Percentiles rank a stretch among this genome's conserved stretches.
These are phyloP conservation scores for Cystofilobasidium macerans DNA, from an alignment of 768 basidiomycete species.

Conservation along the genomic window DNA sequence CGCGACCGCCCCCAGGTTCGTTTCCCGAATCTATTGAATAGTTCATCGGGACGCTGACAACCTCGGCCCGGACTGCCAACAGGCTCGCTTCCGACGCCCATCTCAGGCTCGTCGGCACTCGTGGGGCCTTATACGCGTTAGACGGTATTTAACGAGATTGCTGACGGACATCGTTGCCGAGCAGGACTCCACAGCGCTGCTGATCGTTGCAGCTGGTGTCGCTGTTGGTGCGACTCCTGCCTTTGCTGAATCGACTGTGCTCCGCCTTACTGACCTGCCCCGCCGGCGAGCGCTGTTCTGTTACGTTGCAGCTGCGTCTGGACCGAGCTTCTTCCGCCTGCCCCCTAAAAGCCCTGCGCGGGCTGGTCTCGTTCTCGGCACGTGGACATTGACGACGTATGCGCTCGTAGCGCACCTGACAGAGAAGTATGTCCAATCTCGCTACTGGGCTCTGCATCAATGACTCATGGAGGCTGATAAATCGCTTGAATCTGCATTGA, in stretches of 20 bases:
- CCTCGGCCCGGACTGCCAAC: too few relatives aligned
- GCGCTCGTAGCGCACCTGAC: neutral
- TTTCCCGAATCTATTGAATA: too few relatives aligned
- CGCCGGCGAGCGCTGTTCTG: neutral
- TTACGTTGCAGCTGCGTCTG: neutral
- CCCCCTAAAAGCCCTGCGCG: neutral
- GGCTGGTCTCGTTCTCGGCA: slow-evolving; percentile 1
- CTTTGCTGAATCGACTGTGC: too few relatives aligned
- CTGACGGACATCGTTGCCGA: too few relatives aligned
- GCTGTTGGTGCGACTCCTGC: neutral
- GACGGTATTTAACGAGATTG: too few relatives aligned
- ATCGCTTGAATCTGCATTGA: too few relatives aligned
- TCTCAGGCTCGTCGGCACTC: too few relatives aligned
- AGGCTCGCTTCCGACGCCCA: too few relatives aligned
- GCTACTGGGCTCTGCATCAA: neutral
- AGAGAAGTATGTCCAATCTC: neutral
- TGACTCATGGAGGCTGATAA: too few relatives aligned
- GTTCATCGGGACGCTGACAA: too few relatives aligned
- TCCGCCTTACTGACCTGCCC: neutral
- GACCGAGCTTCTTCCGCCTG: slow-evolving; percentile 4
- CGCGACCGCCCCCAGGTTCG: too few relatives aligned
- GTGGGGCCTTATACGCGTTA: neutral
- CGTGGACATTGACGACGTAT: slow-evolving; percentile 13
- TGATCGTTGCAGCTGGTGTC: neutral
- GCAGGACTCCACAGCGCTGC: slow-evolving; percentile 2